Base-by-base conservation (phyloP, 768 basidiomycete species). In the Boletus rubroflammeus region DNA sequence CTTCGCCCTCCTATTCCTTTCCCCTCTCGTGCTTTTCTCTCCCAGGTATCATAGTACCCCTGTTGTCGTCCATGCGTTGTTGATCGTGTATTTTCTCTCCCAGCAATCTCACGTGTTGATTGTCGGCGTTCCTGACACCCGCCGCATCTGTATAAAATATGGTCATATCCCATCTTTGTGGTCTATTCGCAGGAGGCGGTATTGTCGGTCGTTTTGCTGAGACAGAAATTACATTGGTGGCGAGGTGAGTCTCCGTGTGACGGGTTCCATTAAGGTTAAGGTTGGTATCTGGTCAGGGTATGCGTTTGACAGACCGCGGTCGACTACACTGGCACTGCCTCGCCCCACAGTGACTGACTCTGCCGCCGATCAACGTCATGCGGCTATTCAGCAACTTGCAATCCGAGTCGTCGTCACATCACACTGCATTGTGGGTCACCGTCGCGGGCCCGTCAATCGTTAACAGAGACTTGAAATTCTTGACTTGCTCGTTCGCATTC, bases 91-190 rank as follows among this genome's bases (percentile, higher is more conserved):
- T n/a, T n/a, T n/a, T n/a, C n/a, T n/a, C n/a, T n/a, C n/a, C n/a
- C n/a, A n/a, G n/a, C n/a, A n/a, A n/a, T n/a, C n/a, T n/a, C n/a
- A n/a, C n/a, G n/a, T n/a, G n/a, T n/a, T n/a, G n/a, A n/a, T n/a
- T n/a, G n/a, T n/a, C n/a, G n/a, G n/a, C n/a, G n/a, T n/a, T n/a
- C n/a, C n/a, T n/a, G n/a, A n/a, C n/a, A n/a, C n/a, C n/a, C n/a
- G n/a, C n/a, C n/a, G n/a, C n/a, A n/a, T n/a, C 26, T 50, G 51
- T 53, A 54, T 49, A 23, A 47, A 57, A 56, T 50, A 50, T 26
- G n/a, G n/a, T 35, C 7, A 17, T n/a, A 51, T 21, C 1, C 43
- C 29, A 44, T 35, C 6, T 43, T 32, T 45, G 8, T 17, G 23
- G 13, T 23, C 35, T 46, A 28, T 3, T 29, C 21, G 42, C 23